Evolutionary conservation across 140 eudicot genomes (phyloP), one percentile per base, ranked within the genome.

Genomic region (Erigeron philadelphicus): DNA sequence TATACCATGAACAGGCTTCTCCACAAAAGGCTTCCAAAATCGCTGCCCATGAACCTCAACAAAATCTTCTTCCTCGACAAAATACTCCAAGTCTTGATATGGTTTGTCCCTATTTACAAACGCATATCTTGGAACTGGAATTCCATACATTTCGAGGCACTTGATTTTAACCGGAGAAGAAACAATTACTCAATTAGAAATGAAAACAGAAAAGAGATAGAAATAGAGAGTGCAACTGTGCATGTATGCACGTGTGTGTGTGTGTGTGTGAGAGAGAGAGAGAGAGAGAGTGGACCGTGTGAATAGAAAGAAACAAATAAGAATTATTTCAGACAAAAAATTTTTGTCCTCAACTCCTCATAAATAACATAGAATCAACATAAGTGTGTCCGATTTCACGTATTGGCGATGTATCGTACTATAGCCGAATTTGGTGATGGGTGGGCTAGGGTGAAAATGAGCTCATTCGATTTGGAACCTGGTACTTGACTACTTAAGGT

Each of bases 1-100:
- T 73, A 71, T 83, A 94, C 99, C 99, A 77, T 94, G 84, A 79
- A 94, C 88, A 75, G 99, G 97, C 67, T 89, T 89, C 89, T 94
- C 97, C 81, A 89, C 99, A 79, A 94, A 87, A 66, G 97, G 99
- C 85, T 94, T 94, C 87, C 90, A 89, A 76, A 94, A 87, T 40
- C 95, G 87, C 25, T 83, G 83, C 44, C 99, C 99, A 66, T 82
- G 89, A 64, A 94, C 96, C 74, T 89, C 95, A 64, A 94, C 90
- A 84, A 87, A 94, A 79, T 94, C 99, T 77, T 89, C 99, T 82
- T 87, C 97, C 85, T 94, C 99, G 40, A 84, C 81, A 87, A 94
- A 94, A 79, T 72, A 94, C 65, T 94, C 99, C 74, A 94, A 68
- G 43, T 89, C 97, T 83, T 89, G 86, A 64, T 83, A 78, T 40